Evolutionary conservation across 1,139 yeast species (phyloP), one percentile per base, ranked within the genome.

Genomic region (Saccharomyces hybrid): DNA sequence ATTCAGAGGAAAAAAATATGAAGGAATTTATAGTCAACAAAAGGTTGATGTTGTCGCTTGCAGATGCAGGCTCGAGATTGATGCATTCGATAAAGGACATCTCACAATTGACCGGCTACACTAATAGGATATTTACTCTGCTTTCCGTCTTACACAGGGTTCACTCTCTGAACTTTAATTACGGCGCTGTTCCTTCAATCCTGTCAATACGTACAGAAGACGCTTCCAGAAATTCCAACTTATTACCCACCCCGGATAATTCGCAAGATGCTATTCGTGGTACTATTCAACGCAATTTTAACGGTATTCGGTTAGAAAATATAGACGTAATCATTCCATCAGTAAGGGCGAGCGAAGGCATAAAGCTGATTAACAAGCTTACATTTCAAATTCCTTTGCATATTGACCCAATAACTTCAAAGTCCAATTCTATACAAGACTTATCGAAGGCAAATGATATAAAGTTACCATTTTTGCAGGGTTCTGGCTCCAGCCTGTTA

Each of bases 61-160:
- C 97, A 0, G 98, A 91, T 73, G 96, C 98, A 0, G 97, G 97
- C 5, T 88, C 96, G n/a, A 78, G 97, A 60, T 79, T 91, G 74
- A 90, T 91, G 96, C 89, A 89, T 69, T 89, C 97, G 1, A 87
- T 90, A 61, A 90, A 91, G 69, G 97, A 90, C 70, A 80, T 91
- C n/a, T 87, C 95, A 13, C 93, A 85, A 69, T 77, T 91, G 56
- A 88, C 96, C 0, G 97, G 97, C 9, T 87, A 88, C 67, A 89
- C 97, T 1, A 93, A 89, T 61, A 75, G 97, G 61, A 88, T 91
- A 1, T 91, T 87, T 71, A 81, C 82, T 31, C 74, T 91, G 55
- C 74, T 91, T 58, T 78, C 88, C 11, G 84, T 85, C 47, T 75
- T 91, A 57, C 97, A 91, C 71, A 81, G 86, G 62, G 95, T 86